phyloP scores from a whole-genome alignment of 768 basidiomycete genomes.

The Scleroderma citrinum region DNA sequence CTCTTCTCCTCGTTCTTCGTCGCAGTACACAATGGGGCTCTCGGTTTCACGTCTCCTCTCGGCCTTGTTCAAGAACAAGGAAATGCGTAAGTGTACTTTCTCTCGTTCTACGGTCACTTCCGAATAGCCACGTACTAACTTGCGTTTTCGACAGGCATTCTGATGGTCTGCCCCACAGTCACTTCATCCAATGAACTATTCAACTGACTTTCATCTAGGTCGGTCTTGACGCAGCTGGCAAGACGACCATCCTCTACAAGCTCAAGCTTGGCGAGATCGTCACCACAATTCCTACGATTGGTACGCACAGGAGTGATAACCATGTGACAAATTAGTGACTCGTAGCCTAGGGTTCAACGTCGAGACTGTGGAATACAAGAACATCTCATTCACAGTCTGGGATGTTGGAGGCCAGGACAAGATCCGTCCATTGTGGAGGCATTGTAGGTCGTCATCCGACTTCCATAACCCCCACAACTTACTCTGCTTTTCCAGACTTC shows the following conservation, averaged over 20 bases:
- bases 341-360: slow-evolving; percentile 89
- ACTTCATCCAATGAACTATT: slow-evolving; percentile 16
- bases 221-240: slow-evolving; percentile 98
- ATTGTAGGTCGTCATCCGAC: slow-evolving; percentile 65
- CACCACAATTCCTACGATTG: slow-evolving; percentile 99
- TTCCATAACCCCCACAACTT: slow-evolving; percentile 9
- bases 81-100: slow-evolving; percentile 81
- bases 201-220: slow-evolving; percentile 46
- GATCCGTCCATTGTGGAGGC: slow-evolving; percentile 99
- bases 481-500: slow-evolving; percentile 68
- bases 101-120: slow-evolving; percentile 3
- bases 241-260: slow-evolving; percentile 98
- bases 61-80: slow-evolving; percentile 94
- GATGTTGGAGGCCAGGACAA: slow-evolving; percentile 99
- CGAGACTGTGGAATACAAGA: slow-evolving; percentile 99
- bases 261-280: slow-evolving; percentile 99
- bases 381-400: slow-evolving; percentile 99
- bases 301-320: slow-evolving; percentile 43
- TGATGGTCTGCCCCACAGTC: slow-evolving; percentile 62
- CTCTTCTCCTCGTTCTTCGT: slow-evolving; percentile 26
- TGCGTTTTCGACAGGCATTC: slow-evolving; percentile 65
- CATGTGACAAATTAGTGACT: slow-evolving; percentile 8
- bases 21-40: slow-evolving; percentile 63
- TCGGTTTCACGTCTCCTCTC: slow-evolving; percentile 69
- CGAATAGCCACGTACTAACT: slow-evolving; percentile 21